Conservation (phyloP, 768 basidiomycete genomes). For the Leucocoprinus leucothites region DNA sequence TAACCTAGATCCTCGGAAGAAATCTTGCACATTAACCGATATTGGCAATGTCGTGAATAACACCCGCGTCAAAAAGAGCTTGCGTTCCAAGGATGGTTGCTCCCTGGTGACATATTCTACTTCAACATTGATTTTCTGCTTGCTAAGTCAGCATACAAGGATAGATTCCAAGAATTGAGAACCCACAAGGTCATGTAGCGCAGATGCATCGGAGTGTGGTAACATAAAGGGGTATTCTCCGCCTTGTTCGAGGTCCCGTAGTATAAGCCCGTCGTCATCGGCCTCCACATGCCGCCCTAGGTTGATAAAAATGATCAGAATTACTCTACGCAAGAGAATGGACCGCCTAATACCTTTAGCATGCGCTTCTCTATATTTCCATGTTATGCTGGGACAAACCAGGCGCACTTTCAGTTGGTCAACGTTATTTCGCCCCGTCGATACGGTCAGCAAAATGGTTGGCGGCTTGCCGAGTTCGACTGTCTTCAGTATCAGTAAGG, state of each 20-base stretch:
- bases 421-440: slow-evolving; percentile 69
- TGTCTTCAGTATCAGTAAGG: slow-evolving; percentile 21
- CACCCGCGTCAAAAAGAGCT: slow-evolving; percentile 47
- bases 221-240: slow-evolving; percentile 46
- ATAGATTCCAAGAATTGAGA: background rate
- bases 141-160: background rate
- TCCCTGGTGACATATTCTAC: slow-evolving; percentile 64
- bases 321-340: background rate
- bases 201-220: slow-evolving; percentile 66
- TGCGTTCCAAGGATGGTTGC: slow-evolving; percentile 52
- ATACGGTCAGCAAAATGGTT: slow-evolving; percentile 52
- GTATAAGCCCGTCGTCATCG: slow-evolving; percentile 40
- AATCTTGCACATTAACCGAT: slow-evolving; percentile 93
- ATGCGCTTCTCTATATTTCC: slow-evolving; percentile 42
- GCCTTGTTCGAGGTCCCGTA: slow-evolving; percentile 47
- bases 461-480: slow-evolving; percentile 65
- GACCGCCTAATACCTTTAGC: slow-evolving; percentile 27
- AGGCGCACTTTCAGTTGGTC: slow-evolving; percentile 51
- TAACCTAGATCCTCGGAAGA: slow-evolving; percentile 84
- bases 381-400: slow-evolving; percentile 49
- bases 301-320: background rate
- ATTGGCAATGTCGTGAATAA: slow-evolving; percentile 77
- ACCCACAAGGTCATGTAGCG: slow-evolving; percentile 59
- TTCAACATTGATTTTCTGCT: slow-evolving; percentile 66
- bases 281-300: slow-evolving; percentile 27